phyloP scores from a whole-genome alignment of 139 green algal species.

The Bryopsis sp. region DNA sequence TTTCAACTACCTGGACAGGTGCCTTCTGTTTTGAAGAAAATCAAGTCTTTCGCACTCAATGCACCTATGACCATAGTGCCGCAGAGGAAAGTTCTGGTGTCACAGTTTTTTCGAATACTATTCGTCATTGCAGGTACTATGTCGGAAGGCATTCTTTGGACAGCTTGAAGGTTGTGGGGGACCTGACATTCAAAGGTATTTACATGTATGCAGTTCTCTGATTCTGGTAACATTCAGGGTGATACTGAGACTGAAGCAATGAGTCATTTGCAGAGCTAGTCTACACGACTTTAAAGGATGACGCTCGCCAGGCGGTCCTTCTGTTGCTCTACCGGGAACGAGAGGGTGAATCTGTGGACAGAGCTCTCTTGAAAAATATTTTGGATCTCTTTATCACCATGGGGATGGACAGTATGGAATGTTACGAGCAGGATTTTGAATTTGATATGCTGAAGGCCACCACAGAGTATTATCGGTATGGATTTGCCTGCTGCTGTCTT shows the following conservation, averaged over 20 bases:
- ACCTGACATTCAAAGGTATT: slow-evolving; percentile 15
- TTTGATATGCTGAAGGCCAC: slow-evolving; percentile 69
- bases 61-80: no score
- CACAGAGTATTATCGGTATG: slow-evolving; percentile 65
- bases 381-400: slow-evolving; percentile 94
- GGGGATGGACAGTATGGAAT: slow-evolving; percentile 86
- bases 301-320: slow-evolving; percentile 66
- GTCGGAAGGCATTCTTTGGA: slow-evolving; percentile 80
- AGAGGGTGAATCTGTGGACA: slow-evolving; percentile 88
- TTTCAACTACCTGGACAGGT: slow-evolving; percentile 99
- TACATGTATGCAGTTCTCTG: not conserved
- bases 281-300: slow-evolving; percentile 63
- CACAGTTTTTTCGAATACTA: not conserved
- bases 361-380: slow-evolving; percentile 86
- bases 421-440: slow-evolving; percentile 96
- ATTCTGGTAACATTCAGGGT: not conserved
- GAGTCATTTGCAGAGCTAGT: slow-evolving; percentile 61
- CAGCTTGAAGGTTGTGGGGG: slow-evolving; percentile 86
- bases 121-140: slow-evolving; percentile 76
- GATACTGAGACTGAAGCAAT: not conserved
- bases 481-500: not conserved
- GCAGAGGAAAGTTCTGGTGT: not conserved
- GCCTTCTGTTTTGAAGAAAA: not conserved
- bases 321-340: slow-evolving; percentile 76
- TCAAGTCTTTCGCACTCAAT: not conserved